Conservation (phyloP, 805 yeast species). For the Lipomyces yamadae region DNA sequence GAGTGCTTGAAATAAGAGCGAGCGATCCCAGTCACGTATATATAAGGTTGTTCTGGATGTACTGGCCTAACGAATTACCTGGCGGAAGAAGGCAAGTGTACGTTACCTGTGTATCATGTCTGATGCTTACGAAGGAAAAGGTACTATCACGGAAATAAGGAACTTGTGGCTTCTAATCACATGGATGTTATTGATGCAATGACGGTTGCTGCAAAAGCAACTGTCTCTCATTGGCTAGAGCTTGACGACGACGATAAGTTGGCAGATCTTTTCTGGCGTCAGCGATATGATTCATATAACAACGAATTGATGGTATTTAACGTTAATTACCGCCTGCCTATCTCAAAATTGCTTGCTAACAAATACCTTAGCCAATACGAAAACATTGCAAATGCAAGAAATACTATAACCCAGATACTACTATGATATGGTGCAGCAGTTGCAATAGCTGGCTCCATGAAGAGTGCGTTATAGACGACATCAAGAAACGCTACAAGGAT, state of each 20-base stretch:
- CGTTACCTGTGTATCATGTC: neutral
- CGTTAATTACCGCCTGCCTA: no score
- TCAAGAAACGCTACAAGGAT: constrained; percentile 18
- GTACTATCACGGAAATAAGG: constrained; percentile 33
- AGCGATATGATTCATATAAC: constrained; percentile 27
- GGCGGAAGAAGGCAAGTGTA: constrained; percentile 27
- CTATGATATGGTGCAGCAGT: constrained; percentile 28
- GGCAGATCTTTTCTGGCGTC: constrained; percentile 35
- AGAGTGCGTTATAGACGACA: constrained; percentile 27
- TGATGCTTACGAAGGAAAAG: constrained; percentile 3
- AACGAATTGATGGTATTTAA: constrained; percentile 23
- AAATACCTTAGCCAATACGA: constrained; percentile 20
- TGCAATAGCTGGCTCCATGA: constrained; percentile 31
- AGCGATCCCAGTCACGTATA: constrained; percentile 26
- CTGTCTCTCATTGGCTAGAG: constrained; percentile 30
- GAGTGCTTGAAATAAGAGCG: constrained; percentile 32
- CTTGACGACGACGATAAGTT: constrained; percentile 15
- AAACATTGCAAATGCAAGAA: constrained; percentile 27
- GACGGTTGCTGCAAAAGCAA: constrained; percentile 27
- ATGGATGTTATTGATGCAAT: constrained; percentile 35
- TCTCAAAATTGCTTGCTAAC: neutral
- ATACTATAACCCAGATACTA: constrained; percentile 29
- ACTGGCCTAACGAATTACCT: constrained; percentile 35
- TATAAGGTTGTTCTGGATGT: constrained; percentile 32
- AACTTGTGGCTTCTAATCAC: constrained; percentile 34